Percentiles rank a stretch among this genome's conserved stretches.
These are phyloP conservation scores for Warburgia ugandensis DNA, from an alignment of 164 flowering plant species.

Conservation along the genomic window DNA sequence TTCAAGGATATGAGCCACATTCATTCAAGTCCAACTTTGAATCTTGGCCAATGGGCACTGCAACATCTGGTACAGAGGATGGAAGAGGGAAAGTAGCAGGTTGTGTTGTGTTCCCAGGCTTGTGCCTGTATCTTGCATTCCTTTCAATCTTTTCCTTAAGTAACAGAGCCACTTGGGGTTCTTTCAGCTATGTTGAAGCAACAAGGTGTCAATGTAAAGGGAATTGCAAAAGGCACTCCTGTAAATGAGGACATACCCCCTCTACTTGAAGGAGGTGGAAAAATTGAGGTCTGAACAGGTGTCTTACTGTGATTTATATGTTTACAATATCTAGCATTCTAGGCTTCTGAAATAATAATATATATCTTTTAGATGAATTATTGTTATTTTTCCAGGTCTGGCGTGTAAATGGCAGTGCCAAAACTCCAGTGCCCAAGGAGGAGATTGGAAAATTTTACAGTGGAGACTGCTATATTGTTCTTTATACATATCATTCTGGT, in stretches of 20 bases:
- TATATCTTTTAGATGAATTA: neutral
- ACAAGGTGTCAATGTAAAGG: slow-evolving; percentile 89
- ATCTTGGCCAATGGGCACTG: slow-evolving; percentile 88
- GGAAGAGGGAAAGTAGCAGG: slow-evolving; percentile 99
- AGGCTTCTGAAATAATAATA: neutral
- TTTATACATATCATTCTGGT: slow-evolving; percentile 86
- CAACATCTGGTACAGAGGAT: slow-evolving; percentile 73
- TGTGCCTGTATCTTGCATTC: no score
- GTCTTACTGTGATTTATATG: no score
- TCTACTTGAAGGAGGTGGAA: slow-evolving; percentile 94
- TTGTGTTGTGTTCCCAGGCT: slow-evolving; percentile 20
- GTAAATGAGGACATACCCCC: slow-evolving; percentile 90
- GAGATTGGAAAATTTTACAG: slow-evolving; percentile 92
- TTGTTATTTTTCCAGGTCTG: slow-evolving; percentile 55
- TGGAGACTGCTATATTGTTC: slow-evolving; percentile 95
- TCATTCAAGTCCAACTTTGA: slow-evolving; percentile 91
- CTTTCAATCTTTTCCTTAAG: no score
- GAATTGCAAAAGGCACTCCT: slow-evolving; percentile 59
- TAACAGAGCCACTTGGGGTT: slow-evolving; percentile 7
- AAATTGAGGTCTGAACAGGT: slow-evolving; percentile 76
- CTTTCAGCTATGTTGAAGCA: slow-evolving; percentile 91
- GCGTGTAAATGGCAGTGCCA: slow-evolving; percentile 85
- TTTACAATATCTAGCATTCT: no score
- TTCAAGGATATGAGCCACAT: slow-evolving; percentile 96
- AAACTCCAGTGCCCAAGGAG: slow-evolving; percentile 74